These are phyloP conservation scores for Truncatella angustata DNA, from an alignment of 2,329 filamentous ascomycete species.

Conservation along the genomic window DNA sequence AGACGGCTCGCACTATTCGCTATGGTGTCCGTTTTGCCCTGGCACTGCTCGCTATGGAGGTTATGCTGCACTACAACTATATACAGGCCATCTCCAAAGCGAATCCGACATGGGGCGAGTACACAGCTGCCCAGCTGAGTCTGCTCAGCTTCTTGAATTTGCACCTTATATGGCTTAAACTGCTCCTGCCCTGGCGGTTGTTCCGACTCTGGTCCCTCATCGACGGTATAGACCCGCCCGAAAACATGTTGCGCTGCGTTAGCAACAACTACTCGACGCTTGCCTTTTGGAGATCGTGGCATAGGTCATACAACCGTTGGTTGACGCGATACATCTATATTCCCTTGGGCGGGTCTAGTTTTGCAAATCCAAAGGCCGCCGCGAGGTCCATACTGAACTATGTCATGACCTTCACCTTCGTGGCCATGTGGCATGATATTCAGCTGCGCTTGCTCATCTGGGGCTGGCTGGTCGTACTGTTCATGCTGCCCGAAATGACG, in stretches of 20 bases:
- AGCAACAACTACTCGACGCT: conserved; percentile 90
- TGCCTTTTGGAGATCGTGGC: conserved; percentile 95
- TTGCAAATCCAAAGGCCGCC: conserved; percentile 41
- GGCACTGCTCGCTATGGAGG: conserved; percentile 82
- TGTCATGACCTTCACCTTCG: conserved; percentile 88
- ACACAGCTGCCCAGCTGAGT: conserved; percentile 82
- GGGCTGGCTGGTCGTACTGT: conserved; percentile 95
- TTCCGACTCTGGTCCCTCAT: conserved; percentile 94
- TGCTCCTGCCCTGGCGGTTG: conserved; percentile 95
- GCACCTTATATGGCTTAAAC: conserved; percentile 95
- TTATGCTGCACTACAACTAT: conserved; percentile 89
- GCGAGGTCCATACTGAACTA: conserved; percentile 71
- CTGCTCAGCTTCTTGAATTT: conserved; percentile 95
- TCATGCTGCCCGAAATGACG: conserved; percentile 85
- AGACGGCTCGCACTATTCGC: conserved; percentile 65
- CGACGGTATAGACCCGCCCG: conserved; percentile 90
- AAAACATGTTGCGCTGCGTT: conserved; percentile 98
- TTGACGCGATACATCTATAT: conserved; percentile 91
- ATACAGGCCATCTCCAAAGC: conserved; percentile 88
- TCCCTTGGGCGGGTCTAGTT: conserved; percentile 73
- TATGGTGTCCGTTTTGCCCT: conserved; percentile 83
- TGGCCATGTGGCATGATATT: conserved; percentile 97
- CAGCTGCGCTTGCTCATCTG: conserved; percentile 86
- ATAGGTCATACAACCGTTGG: conserved; percentile 94
- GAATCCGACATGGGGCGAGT: conserved; percentile 74